Evolutionary conservation across 768 basidiomycete genomes (phyloP), one percentile per base, ranked within the genome.

Genomic region (Mycena metata): DNA sequence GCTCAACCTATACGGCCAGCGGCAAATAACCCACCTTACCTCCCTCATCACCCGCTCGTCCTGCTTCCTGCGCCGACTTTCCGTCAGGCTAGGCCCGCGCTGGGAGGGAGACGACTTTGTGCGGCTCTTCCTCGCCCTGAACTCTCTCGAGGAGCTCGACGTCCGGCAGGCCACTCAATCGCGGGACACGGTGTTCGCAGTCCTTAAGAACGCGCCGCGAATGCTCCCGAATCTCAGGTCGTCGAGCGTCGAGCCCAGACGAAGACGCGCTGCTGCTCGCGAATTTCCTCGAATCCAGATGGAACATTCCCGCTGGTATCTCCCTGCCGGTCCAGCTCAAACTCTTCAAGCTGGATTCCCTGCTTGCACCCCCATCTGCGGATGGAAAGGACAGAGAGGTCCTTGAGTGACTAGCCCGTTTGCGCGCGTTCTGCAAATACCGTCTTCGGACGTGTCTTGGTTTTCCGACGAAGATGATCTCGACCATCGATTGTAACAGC

Each of bases 31-130:
- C 16, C 13, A 9, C 59, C 3, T 60, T 6, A 17, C 47, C 1
- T 30, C 54, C 16, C 46, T 67, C 46, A 19, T 49, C 45, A 15
- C 23, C 3, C 59, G 54, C 3, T 67, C 66, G 2, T 17, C 60
- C n/a, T 67, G 59, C 19, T 56, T 67, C 59, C 11, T 66, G 9
- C 66, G 60, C 39, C 39, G 52, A 5, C 60, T 67, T 19, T 67
- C 66, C 2, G 60, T 61, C 23, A 56, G 35, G 39, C 8, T 57
- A 7, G 66, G 66, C 10, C 10, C 30, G 19, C 13, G 1, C 9
- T 56, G 59, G 59, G 30, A 17, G 0, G 17, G 24, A 9, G 45
- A 56, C 30, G 3, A 49, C n/a, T 56, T 67, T 15, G 12, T 13
- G 52, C 66, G 33, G 36, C 39, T 67, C 1, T 23, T 67, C 39